phyloP scores from a whole-genome alignment of 2,329 filamentous ascomycete species.

The Escovopsis sp. region DNA sequence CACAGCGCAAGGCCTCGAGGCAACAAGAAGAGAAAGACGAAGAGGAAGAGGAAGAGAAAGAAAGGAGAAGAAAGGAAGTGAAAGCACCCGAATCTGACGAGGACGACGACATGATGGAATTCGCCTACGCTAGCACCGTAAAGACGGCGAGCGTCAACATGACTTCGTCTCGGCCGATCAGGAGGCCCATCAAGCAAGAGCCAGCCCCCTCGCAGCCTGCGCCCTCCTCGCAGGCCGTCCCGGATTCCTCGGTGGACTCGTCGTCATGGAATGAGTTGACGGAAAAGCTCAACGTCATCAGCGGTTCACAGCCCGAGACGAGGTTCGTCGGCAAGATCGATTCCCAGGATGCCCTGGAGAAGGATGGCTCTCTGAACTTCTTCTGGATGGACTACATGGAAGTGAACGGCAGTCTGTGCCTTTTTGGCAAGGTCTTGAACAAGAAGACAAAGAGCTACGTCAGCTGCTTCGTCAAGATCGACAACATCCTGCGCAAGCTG shows the following conservation, averaged over 20 bases:
- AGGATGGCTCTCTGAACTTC: slow-evolving; percentile 80
- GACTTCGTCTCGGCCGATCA: slow-evolving; percentile 55
- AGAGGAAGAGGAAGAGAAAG: too few relatives aligned
- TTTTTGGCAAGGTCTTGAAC: slow-evolving; percentile 93
- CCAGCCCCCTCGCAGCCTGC: slow-evolving; percentile 54
- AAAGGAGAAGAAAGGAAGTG: too few relatives aligned
- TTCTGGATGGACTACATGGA: slow-evolving; percentile 98
- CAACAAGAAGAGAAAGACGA: too few relatives aligned
- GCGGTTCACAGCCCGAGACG: slow-evolving; percentile 50
- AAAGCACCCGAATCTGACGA: slow-evolving; percentile 51
- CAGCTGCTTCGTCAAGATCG: slow-evolving; percentile 90
- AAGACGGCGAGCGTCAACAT: slow-evolving; percentile 67
- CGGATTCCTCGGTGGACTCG: slow-evolving; percentile 52
- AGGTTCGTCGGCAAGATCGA: slow-evolving; percentile 64
- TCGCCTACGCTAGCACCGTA: slow-evolving; percentile 59
- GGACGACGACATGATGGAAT: slow-evolving; percentile 74
- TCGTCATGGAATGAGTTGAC: slow-evolving; percentile 81
- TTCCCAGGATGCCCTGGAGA: slow-evolving; percentile 74
- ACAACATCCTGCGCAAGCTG: slow-evolving; percentile 84
- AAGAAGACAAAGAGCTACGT: slow-evolving; percentile 65
- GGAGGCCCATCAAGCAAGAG: slow-evolving; percentile 55
- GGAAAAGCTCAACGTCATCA: slow-evolving; percentile 71
- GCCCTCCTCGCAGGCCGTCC: slow-evolving; percentile 57
- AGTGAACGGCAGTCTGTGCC: slow-evolving; percentile 74
- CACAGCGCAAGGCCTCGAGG: slow-evolving; percentile 50